Evolutionary conservation across 495 filamentous ascomycete species (phyloP).

Genomic region (Aspergillus nidulans): DNA sequence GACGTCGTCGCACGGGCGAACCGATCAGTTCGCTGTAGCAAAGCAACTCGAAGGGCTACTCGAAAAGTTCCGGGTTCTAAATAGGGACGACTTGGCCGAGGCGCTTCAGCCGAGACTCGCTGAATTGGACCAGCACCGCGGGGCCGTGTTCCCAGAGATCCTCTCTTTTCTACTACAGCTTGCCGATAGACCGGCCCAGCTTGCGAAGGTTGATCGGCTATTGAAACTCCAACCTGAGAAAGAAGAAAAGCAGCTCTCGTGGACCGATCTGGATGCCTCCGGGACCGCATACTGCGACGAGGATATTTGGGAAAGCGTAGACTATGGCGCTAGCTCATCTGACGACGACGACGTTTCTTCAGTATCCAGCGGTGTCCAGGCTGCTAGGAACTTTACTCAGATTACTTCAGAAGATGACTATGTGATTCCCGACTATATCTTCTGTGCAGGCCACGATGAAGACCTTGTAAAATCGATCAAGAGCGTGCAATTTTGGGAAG

Average conservation of each 20-base stretch:
- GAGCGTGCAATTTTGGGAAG: constrained; percentile 63
- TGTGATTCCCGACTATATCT: constrained; percentile 34
- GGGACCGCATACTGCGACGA: constrained; percentile 66
- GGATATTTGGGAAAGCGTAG: constrained; percentile 72
- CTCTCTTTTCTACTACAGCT: constrained; percentile 76
- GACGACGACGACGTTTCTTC: constrained; percentile 41
- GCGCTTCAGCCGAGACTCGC: constrained; percentile 62
- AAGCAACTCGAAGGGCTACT: constrained; percentile 71
- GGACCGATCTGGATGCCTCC: constrained; percentile 69
- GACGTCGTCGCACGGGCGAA: constrained; percentile 61
- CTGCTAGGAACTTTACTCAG: constrained; percentile 19
- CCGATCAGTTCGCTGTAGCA: constrained; percentile 83
- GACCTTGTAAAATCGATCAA: constrained; percentile 45
- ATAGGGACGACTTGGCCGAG: constrained; percentile 75
- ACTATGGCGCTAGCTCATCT: constrained; percentile 67
- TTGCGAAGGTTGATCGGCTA: constrained; percentile 61
- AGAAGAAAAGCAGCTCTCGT: constrained; percentile 52
- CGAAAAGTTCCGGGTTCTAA: constrained; percentile 80
- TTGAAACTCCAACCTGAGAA: constrained; percentile 43
- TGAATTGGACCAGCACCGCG: constrained; percentile 48
- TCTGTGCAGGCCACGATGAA: constrained; percentile 30
- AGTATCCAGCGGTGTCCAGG: constrained; percentile 27
- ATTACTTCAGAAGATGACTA: constrained; percentile 29
- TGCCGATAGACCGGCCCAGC: constrained; percentile 72
- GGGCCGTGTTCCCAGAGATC: constrained; percentile 69